Evolutionary conservation across 2,329 filamentous ascomycete genomes (phyloP), one percentile per base, ranked within the genome.

Genomic region (Talaromyces sp.): DNA sequence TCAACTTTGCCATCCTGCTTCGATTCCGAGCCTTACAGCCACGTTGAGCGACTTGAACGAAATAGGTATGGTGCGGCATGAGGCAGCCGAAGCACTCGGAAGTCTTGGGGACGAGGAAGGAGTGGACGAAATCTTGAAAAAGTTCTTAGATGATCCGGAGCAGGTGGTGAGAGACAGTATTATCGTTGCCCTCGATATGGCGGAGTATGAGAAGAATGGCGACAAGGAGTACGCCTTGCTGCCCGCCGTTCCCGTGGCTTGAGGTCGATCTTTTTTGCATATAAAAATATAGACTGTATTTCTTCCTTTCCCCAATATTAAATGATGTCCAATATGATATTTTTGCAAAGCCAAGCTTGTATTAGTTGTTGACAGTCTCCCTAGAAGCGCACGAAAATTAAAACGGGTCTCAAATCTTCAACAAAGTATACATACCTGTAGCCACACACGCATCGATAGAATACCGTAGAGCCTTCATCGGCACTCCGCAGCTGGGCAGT

Each of bases 131-230:
- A 89, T 87, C 4, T 75, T 99, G 71, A 91, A 86, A 77, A 84
- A 82, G 65, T 98, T 97, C 78, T 78, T 98, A 66, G 81, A 96
- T 66, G 96, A 99, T 75, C 87, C 92, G 64, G 94, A 98, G 77
- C 87, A 91, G 75, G 93, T 99, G 5, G 95, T 99, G 50, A 87
- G 92, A 63, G 95, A 99, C 73, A 98, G 94, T 76, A 88, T 96
- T 44, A 87, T 97, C 69, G 95, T 99, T 61, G 95, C 95, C 52
- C 82, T 99, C 67, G 95, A 99, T 76, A 99, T 99, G 92, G 95
- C 93, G 10, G 94, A 97, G 73, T 97, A 92, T 72, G 95, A 99
- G 82, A 92, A 90, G 81, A 90, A 87, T 68, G 90, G 91, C 50
- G 87, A 96, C 77, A 81, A 87, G 34, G 93, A 99, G 74, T 99